Percentiles rank a stretch among this genome's conserved stretches.
Conservation (phyloP, 78 protist genomes). For the Chrysochromulina tobinii region DNA sequence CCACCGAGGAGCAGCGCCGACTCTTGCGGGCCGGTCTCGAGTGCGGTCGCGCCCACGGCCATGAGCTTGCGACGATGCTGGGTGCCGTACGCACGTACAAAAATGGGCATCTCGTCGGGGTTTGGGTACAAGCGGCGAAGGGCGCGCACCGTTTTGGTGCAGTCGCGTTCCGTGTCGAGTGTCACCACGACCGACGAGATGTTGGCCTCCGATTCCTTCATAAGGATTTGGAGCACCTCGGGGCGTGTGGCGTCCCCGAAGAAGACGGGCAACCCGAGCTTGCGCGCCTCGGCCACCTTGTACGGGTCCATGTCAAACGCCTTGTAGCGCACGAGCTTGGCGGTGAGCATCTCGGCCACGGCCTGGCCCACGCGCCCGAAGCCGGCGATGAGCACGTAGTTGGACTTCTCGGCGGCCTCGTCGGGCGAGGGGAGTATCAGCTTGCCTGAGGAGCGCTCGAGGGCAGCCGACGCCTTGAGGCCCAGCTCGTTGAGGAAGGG, state of each 20-base stretch:
- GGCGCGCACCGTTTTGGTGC: not conserved
- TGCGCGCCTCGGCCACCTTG: not conserved
- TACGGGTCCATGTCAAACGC: not conserved
- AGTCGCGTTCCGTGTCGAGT: not conserved
- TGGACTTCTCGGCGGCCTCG: not conserved
- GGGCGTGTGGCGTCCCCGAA: conserved; percentile 29
- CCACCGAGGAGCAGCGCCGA: conserved; percentile 4
- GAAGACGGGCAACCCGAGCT: not conserved
- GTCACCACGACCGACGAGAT: not conserved
- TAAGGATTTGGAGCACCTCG: not conserved
- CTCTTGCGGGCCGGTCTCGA: not conserved
- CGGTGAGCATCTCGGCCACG: not conserved
- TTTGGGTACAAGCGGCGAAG: not conserved
- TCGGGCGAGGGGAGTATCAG: not conserved
- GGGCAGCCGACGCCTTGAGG: not conserved
- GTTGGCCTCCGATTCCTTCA: too few species aligned
- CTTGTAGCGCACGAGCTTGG: not conserved
- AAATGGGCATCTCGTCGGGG: not conserved
- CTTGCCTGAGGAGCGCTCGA: not conserved
- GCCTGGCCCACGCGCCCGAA: conserved; percentile 2
- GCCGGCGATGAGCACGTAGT: conserved; percentile 18
- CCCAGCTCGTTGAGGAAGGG: conserved; percentile 19
- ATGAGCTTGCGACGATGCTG: not conserved
- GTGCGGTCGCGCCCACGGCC: not conserved
- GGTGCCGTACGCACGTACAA: not conserved